Evolutionary conservation across 176 grass and related monocot species (phyloP), one percentile per base, ranked within the genome.

Genomic region (Carex littledalei): DNA sequence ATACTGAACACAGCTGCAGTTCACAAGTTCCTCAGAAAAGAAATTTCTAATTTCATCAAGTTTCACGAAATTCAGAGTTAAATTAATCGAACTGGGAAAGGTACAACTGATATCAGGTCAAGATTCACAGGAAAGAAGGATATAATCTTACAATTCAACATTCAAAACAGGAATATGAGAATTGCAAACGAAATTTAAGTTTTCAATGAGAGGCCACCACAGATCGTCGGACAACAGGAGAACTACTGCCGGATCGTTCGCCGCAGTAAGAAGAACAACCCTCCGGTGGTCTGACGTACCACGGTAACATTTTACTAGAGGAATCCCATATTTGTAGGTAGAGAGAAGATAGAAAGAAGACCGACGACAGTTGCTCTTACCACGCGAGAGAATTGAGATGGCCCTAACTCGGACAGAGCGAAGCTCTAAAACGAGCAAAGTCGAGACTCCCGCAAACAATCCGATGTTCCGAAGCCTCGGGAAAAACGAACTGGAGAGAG

Each of bases 261-360:
- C 67, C 34, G 6, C 16, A 70, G 15, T 70, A 41, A 43, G 67
- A 17, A 70, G 32, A 32, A 39, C 67, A 41, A 18, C 31, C 67
- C 67, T 41, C 34, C 35, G 34, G 35, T 18, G 34, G 2, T 70
- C 67, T 70, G 35, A 5, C 67, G 35, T 41, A 8, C 67, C 32
- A 68, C 32, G 31, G 65, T 39, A 5, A 15, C 12, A 68, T 39
- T 37, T 32, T 6, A 39, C 34, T 41, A 70, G 35, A 13, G 9
- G 47, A 75, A 54, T 14, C 21, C 11, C 21, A 54, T 12, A 29
- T 54, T 76, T 8, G 29, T 34, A 61, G 54, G 24, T 32, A 34
- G 55, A 81, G 55, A 81, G 75, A 81, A 81, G 55, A 41, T 43
- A 31, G 14, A 55, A 80, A 61, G 55, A 18, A 80, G 26, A 35